A percentile compares a stretch with the other conserved stretches of the same genome.
phyloP scores from a whole-genome alignment of 129 eudicot genomes.

The Artemisia argyi region DNA sequence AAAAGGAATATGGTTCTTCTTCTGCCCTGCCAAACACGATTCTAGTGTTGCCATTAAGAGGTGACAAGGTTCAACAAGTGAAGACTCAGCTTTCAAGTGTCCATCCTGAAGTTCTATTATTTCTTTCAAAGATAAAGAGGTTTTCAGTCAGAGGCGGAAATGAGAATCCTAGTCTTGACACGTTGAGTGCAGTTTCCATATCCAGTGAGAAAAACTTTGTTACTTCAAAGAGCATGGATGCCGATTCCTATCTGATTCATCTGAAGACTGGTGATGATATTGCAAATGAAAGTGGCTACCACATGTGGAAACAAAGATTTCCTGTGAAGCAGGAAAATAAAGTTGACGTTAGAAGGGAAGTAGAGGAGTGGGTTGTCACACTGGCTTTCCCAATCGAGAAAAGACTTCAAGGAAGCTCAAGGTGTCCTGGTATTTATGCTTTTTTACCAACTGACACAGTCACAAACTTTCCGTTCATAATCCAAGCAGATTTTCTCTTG shows the following conservation, averaged over 20 bases:
- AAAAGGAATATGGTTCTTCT: conserved; percentile 38
- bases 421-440: conserved; percentile 50
- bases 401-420: conserved; percentile 48
- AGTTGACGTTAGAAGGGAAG: conserved; percentile 47
- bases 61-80: conserved; percentile 55
- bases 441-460: conserved; percentile 61
- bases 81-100: conserved; percentile 52
- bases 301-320: conserved; percentile 67
- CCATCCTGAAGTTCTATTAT: conserved; percentile 59
- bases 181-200: conserved; percentile 48
- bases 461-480: conserved; percentile 62
- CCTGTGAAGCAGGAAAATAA: conserved; percentile 42
- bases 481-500: conserved; percentile 64
- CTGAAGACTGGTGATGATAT: conserved; percentile 32
- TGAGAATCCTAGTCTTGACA: conserved; percentile 32
- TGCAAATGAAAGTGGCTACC: conserved; percentile 35
- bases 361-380: conserved; percentile 59
- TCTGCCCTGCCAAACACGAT: conserved; percentile 52
- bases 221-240: conserved; percentile 45
- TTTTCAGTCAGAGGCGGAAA: conserved; percentile 49
- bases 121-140: conserved; percentile 50
- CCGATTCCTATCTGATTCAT: conserved; percentile 48
- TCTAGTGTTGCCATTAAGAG: conserved; percentile 50
- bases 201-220: conserved; percentile 51
- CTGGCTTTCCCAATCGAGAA: conserved; percentile 54